A percentile compares a stretch with the other conserved stretches of the same genome.
These are phyloP conservation scores for Gigaspora rosea DNA, from an alignment of 192 early-diverging fungal species.

Conservation along the genomic window DNA sequence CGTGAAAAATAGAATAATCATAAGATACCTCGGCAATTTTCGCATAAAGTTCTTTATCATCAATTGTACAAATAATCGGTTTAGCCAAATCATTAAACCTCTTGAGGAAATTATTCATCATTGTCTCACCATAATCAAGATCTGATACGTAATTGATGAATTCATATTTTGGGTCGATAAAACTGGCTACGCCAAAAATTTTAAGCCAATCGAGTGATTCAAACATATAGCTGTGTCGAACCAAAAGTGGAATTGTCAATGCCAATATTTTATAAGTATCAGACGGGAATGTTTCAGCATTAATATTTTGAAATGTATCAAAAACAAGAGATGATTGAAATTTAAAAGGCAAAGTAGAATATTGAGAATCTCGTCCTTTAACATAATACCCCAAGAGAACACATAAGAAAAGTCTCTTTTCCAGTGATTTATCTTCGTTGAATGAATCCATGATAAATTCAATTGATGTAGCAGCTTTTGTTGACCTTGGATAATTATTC, in stretches of 20 bases:
- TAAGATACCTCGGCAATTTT: neutral
- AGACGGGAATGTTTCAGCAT: neutral
- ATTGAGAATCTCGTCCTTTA: neutral
- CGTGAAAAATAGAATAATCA: neutral
- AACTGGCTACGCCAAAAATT: neutral
- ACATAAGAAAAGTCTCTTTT: slow-evolving; percentile 2
- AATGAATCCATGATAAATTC: neutral
- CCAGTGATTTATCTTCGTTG: neutral
- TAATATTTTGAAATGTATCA: neutral
- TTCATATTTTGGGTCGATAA: neutral
- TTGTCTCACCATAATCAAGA: neutral
- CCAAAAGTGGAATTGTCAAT: neutral
- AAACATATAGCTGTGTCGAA: neutral
- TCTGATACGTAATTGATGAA: neutral
- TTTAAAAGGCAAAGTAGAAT: neutral
- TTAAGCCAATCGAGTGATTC: neutral
- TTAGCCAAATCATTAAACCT: neutral
- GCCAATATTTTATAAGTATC: neutral
- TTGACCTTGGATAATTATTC: neutral
- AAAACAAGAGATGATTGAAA: neutral
- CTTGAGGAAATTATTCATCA: neutral
- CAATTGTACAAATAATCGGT: neutral
- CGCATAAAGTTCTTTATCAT: neutral
- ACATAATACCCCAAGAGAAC: neutral
- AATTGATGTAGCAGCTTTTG: neutral